A percentile compares a stretch with the other conserved stretches of the same genome.
Conservation (phyloP, 768 basidiomycete genomes). For the Xerocomellus chrysenteron region DNA sequence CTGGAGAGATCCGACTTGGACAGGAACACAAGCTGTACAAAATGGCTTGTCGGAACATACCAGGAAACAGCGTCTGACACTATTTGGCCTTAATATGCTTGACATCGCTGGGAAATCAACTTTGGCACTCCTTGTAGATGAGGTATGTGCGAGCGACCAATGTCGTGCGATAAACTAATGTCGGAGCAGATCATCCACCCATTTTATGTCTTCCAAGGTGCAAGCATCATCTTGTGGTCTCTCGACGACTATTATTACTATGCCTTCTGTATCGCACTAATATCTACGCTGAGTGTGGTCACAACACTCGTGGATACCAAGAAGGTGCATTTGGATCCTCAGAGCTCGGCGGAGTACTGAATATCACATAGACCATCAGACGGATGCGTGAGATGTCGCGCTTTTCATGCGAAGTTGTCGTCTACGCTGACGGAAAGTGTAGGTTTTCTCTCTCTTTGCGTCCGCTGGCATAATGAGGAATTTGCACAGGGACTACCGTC, state of each 20-base stretch:
- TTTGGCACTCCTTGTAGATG: constrained; percentile 77
- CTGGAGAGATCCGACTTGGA: constrained; percentile 86
- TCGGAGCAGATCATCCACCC: constrained; percentile 80
- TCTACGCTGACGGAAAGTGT: constrained; percentile 74
- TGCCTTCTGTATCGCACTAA: constrained; percentile 93
- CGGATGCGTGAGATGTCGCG: constrained; percentile 97
- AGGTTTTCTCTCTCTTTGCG: constrained; percentile 28
- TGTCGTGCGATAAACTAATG: background rate
- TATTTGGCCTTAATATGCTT: constrained; percentile 87
- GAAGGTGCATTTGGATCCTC: constrained; percentile 50
- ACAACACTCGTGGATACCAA: constrained; percentile 92
- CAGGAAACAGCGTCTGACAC: constrained; percentile 60
- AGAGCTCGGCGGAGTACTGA: constrained; percentile 2
- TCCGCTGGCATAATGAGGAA: background rate
- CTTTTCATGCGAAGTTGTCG: constrained; percentile 74
- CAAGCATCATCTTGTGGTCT: constrained; percentile 91
- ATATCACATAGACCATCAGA: constrained; percentile 65
- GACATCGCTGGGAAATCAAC: constrained; percentile 89
- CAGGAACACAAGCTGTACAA: constrained; percentile 57
- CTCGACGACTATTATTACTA: constrained; percentile 97
- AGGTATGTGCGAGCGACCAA: constrained; percentile 51
- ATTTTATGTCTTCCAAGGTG: constrained; percentile 98
- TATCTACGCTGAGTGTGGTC: constrained; percentile 78
- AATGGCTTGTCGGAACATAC: constrained; percentile 55
- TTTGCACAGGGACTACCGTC: constrained; percentile 56